phyloP scores from a whole-genome alignment of 352 stramenopile species.

The Pythium phragmitis region DNA sequence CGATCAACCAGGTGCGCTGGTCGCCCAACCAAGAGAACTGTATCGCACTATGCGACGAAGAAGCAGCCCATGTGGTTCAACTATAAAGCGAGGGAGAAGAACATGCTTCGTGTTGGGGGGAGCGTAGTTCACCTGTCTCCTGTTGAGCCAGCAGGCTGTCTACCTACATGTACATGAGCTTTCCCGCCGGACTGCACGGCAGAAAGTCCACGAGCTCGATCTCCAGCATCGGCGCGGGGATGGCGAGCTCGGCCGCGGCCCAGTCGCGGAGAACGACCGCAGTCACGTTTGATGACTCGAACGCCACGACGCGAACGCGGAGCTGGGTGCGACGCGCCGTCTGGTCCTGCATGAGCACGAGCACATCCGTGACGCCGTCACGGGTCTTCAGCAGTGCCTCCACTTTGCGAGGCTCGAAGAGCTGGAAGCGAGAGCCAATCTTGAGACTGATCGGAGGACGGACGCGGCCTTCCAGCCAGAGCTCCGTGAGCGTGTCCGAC shows the following conservation, averaged over 20 bases:
- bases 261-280: constrained; percentile 7
- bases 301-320: constrained; percentile 19
- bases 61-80: constrained; percentile 95
- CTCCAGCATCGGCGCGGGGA: constrained; percentile 37
- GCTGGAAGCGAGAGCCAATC: constrained; percentile 12
- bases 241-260: constrained; percentile 34
- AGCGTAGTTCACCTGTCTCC: neutral
- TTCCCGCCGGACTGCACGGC: constrained; percentile 79
- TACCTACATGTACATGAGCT: constrained; percentile 79
- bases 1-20: constrained; percentile 90
- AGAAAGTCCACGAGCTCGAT: constrained; percentile 66
- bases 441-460: constrained; percentile 35
- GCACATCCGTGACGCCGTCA: constrained; percentile 20
- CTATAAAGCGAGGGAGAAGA: constrained; percentile 27
- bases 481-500: constrained; percentile 29
- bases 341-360: constrained; percentile 30
- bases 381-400: constrained; percentile 23
- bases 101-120: neutral
- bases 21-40: constrained; percentile 93
- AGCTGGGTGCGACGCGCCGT: constrained; percentile 11
- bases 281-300: constrained; percentile 3
- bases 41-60: constrained; percentile 94
- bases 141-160: neutral
- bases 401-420: constrained; percentile 13
- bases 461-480: constrained; percentile 74